A percentile compares a stretch with the other conserved stretches of the same genome.
These are phyloP conservation scores for Podila epigama DNA, from an alignment of 192 early-diverging fungal genomes.

Conservation along the genomic window DNA sequence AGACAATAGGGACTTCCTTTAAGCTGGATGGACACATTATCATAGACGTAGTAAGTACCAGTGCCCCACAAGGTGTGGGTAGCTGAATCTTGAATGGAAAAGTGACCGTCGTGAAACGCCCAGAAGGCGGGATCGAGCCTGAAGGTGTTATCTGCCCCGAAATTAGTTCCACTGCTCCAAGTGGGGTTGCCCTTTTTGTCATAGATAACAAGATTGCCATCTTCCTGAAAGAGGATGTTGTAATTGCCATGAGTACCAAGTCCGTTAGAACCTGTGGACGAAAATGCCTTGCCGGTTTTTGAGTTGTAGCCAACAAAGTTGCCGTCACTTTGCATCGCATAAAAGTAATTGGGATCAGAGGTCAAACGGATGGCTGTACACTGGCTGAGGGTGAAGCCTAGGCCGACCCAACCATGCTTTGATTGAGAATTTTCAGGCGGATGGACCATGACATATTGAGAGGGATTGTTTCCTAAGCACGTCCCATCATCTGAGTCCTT, in stretches of 20 bases:
- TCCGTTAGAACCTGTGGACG: slow-evolving; percentile 4
- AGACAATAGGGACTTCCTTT: neutral
- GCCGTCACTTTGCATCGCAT: slow-evolving; percentile 18
- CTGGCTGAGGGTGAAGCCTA: neutral
- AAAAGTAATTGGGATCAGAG: slow-evolving; percentile 6
- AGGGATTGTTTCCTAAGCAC: slow-evolving; percentile 2
- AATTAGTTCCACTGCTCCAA: neutral
- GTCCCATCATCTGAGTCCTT: too few relatives aligned
- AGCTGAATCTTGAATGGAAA: neutral
- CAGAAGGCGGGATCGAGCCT: too few relatives aligned
- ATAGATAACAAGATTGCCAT: slow-evolving; percentile 27
- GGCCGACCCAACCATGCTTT: neutral
- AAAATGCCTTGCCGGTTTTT: slow-evolving; percentile 1
- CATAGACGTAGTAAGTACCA: neutral
- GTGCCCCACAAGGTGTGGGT: neutral
- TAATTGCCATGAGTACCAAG: slow-evolving; percentile 13
- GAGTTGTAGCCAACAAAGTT: slow-evolving; percentile 20
- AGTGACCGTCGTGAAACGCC: neutral
- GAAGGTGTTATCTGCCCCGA: neutral
- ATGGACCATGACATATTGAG: slow-evolving; percentile 1
- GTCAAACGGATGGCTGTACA: slow-evolving; percentile 4
- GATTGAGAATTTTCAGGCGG: neutral
- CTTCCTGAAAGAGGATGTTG: slow-evolving; percentile 8
- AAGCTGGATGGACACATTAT: neutral
- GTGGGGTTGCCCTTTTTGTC: neutral